A percentile compares a stretch with the other conserved stretches of the same genome.
Evolutionary conservation across 2,329 filamentous ascomycete genomes (phyloP).

Genomic region (Didymella pinodella): DNA sequence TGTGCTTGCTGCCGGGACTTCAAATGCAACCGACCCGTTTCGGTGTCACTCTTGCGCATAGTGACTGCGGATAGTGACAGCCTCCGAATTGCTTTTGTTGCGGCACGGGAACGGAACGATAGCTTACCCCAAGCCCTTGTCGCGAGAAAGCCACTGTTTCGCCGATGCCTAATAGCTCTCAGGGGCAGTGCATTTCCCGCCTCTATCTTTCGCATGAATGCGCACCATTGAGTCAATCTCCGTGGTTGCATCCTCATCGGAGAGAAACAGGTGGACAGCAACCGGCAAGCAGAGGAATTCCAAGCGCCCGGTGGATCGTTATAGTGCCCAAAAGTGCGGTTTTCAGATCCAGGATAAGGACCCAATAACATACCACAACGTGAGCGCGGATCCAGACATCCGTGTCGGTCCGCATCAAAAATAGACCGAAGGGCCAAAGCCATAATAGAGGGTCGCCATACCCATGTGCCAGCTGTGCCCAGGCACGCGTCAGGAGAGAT

Average conservation of each 20-base stretch:
- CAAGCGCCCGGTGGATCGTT: conserved; percentile 12
- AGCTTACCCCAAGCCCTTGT: conserved; percentile 12
- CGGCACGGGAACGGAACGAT: conserved; percentile 20
- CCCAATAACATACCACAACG: conserved; percentile 15
- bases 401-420: conserved; percentile 11
- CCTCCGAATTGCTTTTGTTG: neutral
- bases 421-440: conserved; percentile 5
- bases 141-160: conserved; percentile 14
- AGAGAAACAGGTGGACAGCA: neutral
- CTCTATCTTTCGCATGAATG: conserved; percentile 12
- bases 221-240: conserved; percentile 19
- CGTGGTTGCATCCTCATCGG: conserved; percentile 19
- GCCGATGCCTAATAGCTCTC: conserved; percentile 4
- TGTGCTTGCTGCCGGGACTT: neutral
- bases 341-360: conserved; percentile 15
- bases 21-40: neutral
- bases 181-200: conserved; percentile 8
- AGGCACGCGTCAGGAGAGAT: neutral
- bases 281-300: conserved; percentile 4
- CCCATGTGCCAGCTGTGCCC: neutral
- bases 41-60: neutral
- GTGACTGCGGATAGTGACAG: neutral
- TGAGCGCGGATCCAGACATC: conserved; percentile 1
- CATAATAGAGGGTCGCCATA: conserved; percentile 18
- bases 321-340: conserved; percentile 2